Evolutionary conservation across 257 asterid species (phyloP), one percentile per base, ranked within the genome.

Genomic region (Scutellaria minor): DNA sequence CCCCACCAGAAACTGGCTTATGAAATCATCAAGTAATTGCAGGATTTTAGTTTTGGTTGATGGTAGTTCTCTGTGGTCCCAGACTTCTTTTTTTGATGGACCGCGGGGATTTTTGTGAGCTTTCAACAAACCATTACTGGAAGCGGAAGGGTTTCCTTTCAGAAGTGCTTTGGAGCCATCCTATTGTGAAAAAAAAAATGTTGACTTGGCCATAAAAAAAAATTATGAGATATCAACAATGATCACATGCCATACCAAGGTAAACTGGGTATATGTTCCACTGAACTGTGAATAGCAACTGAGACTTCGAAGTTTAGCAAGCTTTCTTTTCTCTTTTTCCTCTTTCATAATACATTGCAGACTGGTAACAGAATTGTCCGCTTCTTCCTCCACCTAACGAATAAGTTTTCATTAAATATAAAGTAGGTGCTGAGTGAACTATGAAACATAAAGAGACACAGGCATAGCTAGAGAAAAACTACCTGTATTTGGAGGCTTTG

Each of bases 111-210:
- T 80, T 78, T 86, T 91, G 65, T 83, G 85, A 77, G 87, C 83
- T 82, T 91, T 94, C 50, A 85, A 81, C 72, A 85, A 68, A 78
- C 83, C 77, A 72, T 86, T 90, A 72, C 51, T 81, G 71, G 94
- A 77, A 68, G 83, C 84, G 60, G 95, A 84, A 74, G 99, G 99
- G 74, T 91, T 94, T 73, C 98, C 99, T 75, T 83, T 82, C 55
- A 86, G 77, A 80, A 88, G 81, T 61, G 97, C 86, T 86, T 89
- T 91, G 60, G 96, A 94, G 82, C 99, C 99, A 86, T 94, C 98
- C 99, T 94, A 89, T 80, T 65, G 72, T 15, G 70, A 75, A 72
- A 55, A 44, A 27, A 24, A 18, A 10, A 12, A 27, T 47, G 61
- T 40, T 11, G 41, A 53, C 64, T 74, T 48, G 54, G 12, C 40